Base-by-base conservation (phyloP, 225 moss, liverwort and hornwort genomes). In the Lunularia cruciata region DNA sequence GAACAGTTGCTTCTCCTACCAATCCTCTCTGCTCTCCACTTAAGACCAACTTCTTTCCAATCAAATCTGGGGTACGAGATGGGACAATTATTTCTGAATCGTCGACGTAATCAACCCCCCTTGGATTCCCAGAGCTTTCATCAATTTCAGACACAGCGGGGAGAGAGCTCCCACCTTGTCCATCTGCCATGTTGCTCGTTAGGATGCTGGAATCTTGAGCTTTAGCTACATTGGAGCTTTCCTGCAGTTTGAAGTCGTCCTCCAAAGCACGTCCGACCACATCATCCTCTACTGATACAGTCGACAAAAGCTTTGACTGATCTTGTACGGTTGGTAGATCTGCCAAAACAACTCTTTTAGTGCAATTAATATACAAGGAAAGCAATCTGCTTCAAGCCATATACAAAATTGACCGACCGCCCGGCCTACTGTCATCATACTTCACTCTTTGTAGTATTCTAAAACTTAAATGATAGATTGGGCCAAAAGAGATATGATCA, bases 101-200 rank as follows among this genome's bases (percentile, higher is more conserved):
- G 8, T 38, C 60, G n/a, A 37, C 2, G 4, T 19, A 3, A 52
- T 5, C 56, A 57, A 15, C n/a, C n/a, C n/a, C n/a, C n/a, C n/a
- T n/a, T n/a, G n/a, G 8, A 40, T 40, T 6, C 40, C 13, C 6
- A 49, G 19, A n/a, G 49, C 1, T 60, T 60, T 37, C 37, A 37
- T 35, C 60, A 60, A 60, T 6, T 60, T 20, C 7, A n/a, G 60
- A 60, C 31, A 57, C 10, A 36, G 38, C 60, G 38, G 37, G 60
- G 22, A 10, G 9, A 38, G 60, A 60, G 37, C 8, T 60, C 60
- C 60, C 37, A 60, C 60, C 36, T 60, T 38, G 60, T 19, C 60
- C 22, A 8, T 15, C 60, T 7, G 35, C 22, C 36, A 60, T 4
- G 23, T 60, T 37, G 36, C 3, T 36, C 9, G 22, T n/a, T n/a